Percentiles rank a stretch among this genome's conserved stretches.
Conservation (phyloP, 768 basidiomycete genomes). For the Mycena epipterygia region DNA sequence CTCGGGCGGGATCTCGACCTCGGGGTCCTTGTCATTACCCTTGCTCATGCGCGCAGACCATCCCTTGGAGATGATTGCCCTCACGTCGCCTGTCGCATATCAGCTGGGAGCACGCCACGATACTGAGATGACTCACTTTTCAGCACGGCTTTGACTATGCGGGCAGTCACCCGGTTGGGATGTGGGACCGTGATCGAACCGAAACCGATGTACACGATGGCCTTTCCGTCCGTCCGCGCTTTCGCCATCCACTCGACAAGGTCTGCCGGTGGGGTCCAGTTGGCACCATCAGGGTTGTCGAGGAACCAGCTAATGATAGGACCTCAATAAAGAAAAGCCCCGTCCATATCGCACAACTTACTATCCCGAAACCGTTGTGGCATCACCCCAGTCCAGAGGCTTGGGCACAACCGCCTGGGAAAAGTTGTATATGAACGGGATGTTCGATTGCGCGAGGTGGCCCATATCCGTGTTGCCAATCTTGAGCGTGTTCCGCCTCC, state of each 20-base stretch:
- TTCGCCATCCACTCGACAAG: slow-evolving; percentile 68
- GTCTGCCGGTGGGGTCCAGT: slow-evolving; percentile 66
- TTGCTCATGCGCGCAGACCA: slow-evolving; percentile 73
- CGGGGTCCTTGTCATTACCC: slow-evolving; percentile 50
- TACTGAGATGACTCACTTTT: slow-evolving; percentile 57
- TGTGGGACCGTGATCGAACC: slow-evolving; percentile 78
- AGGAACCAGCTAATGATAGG: slow-evolving; percentile 71
- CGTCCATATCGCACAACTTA: slow-evolving; percentile 43
- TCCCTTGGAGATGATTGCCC: slow-evolving; percentile 77
- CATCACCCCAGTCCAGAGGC: slow-evolving; percentile 79
- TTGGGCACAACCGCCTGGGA: slow-evolving; percentile 76
- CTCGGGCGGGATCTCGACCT: slow-evolving; percentile 63
- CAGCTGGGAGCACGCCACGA: slow-evolving; percentile 2
- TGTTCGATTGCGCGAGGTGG: slow-evolving; percentile 68
- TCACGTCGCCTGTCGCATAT: slow-evolving; percentile 62
- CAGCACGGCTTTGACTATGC: slow-evolving; percentile 71
- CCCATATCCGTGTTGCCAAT: slow-evolving; percentile 71
- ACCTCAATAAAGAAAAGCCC: background rate
- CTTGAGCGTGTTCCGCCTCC: slow-evolving; percentile 67
- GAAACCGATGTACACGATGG: slow-evolving; percentile 81
- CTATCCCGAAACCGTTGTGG: slow-evolving; percentile 70
- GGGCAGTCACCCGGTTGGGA: slow-evolving; percentile 65
- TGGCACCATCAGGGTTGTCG: slow-evolving; percentile 67
- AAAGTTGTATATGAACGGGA: slow-evolving; percentile 73
- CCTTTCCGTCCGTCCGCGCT: slow-evolving; percentile 66